Base-by-base conservation (phyloP, 1,139 yeast genomes). In the Entelexis paramagnoliae region DNA sequence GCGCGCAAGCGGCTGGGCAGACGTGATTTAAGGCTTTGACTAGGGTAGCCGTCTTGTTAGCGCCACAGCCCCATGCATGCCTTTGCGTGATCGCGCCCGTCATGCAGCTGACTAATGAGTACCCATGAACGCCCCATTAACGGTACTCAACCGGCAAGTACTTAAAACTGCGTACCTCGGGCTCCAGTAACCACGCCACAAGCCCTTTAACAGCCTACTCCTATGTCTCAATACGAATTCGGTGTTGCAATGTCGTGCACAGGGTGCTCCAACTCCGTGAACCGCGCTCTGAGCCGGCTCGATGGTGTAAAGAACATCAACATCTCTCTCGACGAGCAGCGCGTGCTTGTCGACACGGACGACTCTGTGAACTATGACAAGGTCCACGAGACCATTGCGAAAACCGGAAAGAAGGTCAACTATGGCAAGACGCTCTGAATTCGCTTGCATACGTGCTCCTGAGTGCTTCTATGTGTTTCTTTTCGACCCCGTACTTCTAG, bases 181-280 rank as follows among this genome's bases (percentile, higher is more conserved):
- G 13, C 28, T 5, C 17, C 7, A 17, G 5, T 14, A 14, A 14
- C 41, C 2, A 22, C 41, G 41, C 41, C 41, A 10, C 41, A 20
- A 6, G 8, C 14, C 2, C 16, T 14, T 8, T 6, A 14, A 8
- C 4, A 36, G 19, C 9, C 5, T 29, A 3, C 5, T 4, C 33
- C n/a, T 4, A 44, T 44, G 47, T 44, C 47, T 1, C 40, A 33
- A 14, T 64, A 64, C 60, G 62, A 62, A 54, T 63, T 62, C 49
- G 63, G 62, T 13, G 66, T 63, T n/a, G 61, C 58, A 24, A 65
- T 64, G 67, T 48, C 64, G 35, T 63, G 67, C 57, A 50, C 53
- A 63, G 85, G 96, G 30, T 91, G 98, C 69, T 83, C 95, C 19
- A 79, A 77, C 53, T 96, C 98, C 11, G 85, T 91, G 50, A 79